Percentiles rank a stretch among this genome's conserved stretches.
Evolutionary conservation across 2,329 filamentous ascomycete genomes (phyloP).

Genomic region (Fusarium drepaniforme): DNA sequence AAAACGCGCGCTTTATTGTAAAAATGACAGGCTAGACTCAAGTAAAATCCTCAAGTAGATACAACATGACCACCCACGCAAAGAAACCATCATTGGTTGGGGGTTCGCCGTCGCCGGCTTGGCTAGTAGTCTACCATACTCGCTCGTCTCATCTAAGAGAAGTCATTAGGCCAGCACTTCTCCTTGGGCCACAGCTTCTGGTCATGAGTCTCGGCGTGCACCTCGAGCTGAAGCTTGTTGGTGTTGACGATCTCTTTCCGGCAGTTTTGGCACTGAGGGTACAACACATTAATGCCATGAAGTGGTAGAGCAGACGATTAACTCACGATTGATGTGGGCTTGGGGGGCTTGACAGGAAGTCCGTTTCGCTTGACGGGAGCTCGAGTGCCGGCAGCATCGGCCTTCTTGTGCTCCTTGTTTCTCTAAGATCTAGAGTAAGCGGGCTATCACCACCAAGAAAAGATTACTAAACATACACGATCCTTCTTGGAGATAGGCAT

Average conservation of each 20-base stretch:
- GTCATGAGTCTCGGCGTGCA: constrained; percentile 65
- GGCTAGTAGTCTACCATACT: not conserved
- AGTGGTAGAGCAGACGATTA: not conserved
- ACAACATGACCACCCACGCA: not conserved
- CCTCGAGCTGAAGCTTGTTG: constrained; percentile 63
- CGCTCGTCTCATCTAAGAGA: constrained; percentile 33
- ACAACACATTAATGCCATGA: not conserved
- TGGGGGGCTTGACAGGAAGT: constrained; percentile 65
- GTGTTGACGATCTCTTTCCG: constrained; percentile 64
- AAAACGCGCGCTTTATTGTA: not conserved
- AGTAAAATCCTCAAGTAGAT: not conserved
- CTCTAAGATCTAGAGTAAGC: constrained; percentile 48
- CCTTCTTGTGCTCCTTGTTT: constrained; percentile 67
- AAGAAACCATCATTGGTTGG: not conserved
- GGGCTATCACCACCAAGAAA: not conserved
- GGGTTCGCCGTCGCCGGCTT: not conserved
- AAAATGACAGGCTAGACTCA: not conserved
- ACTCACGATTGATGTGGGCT: constrained; percentile 51
- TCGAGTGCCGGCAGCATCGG: constrained; percentile 65
- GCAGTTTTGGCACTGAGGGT: constrained; percentile 60
- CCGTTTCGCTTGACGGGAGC: constrained; percentile 66
- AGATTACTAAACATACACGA: constrained; percentile 17
- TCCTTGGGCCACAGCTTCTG: constrained; percentile 65
- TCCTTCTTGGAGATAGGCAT: constrained; percentile 50
- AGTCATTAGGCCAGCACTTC: constrained; percentile 69